Evolutionary conservation across 1,284 basidiomycete species (phyloP).

Genomic region (Amylostereum areolatum): DNA sequence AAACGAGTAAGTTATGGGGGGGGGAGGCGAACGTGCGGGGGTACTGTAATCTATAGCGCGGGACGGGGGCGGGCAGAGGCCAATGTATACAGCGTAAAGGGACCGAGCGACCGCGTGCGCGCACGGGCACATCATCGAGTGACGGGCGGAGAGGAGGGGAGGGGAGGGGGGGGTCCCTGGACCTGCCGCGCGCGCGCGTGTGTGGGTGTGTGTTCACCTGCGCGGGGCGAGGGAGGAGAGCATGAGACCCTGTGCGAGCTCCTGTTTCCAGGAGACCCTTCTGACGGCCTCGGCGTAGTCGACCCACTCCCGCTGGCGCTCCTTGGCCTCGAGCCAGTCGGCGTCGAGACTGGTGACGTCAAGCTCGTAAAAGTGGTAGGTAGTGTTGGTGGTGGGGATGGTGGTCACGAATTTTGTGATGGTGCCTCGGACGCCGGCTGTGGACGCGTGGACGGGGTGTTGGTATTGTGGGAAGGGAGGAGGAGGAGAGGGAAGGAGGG

Average conservation of each 20-base stretch:
- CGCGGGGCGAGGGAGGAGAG: constrained; percentile 59
- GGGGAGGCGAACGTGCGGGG: constrained; percentile 5
- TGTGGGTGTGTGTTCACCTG: constrained; percentile 18
- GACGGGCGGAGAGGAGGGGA: neutral
- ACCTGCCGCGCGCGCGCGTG: neutral
- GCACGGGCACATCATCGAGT: no score
- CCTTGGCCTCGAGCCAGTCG: constrained; percentile 72
- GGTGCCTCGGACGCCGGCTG: constrained; percentile 76
- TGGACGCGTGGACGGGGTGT: constrained; percentile 11
- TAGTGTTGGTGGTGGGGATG: constrained; percentile 67
- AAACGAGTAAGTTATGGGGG: constrained; percentile 2
- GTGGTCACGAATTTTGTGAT: constrained; percentile 75
- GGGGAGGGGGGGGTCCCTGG: neutral
- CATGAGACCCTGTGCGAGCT: constrained; percentile 66
- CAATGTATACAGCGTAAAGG: neutral
- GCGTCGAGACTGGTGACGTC: constrained; percentile 68
- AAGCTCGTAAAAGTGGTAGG: constrained; percentile 83
- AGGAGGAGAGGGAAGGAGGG: constrained; percentile 23
- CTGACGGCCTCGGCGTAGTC: constrained; percentile 72
- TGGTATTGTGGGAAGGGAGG: constrained; percentile 10
- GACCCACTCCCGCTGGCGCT: constrained; percentile 78
- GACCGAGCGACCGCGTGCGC: no score
- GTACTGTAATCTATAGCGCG: neutral
- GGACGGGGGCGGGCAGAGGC: neutral
- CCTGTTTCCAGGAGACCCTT: constrained; percentile 72